Evolutionary conservation across 805 yeast species (phyloP).

Genomic region (Candida coleopterorum): DNA sequence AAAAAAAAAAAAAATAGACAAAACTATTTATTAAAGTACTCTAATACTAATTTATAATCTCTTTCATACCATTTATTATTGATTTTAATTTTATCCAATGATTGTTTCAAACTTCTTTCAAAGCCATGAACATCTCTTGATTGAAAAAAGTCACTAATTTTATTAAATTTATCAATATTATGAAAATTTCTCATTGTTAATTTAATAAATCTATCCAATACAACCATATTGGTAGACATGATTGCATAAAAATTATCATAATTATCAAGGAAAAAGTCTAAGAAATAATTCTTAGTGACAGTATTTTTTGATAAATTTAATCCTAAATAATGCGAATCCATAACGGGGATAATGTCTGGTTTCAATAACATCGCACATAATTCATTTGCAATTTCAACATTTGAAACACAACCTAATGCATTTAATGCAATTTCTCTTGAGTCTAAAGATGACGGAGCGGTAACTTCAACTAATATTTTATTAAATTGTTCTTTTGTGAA

Average conservation of each 20-base stretch:
- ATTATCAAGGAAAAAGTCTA: conserved; percentile 47
- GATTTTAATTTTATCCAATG: conserved; percentile 50
- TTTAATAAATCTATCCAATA: conserved; percentile 44
- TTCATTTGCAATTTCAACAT: conserved; percentile 29
- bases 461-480: conserved; percentile 42
- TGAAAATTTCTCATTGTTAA: conserved; percentile 37
- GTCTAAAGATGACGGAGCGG: conserved; percentile 50
- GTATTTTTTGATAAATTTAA: conserved; percentile 44
- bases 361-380: conserved; percentile 40
- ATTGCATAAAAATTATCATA: conserved; percentile 40
- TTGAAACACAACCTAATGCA: conserved; percentile 48
- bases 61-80: conserved; percentile 48
- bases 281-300: conserved; percentile 37
- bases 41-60: conserved; percentile 36
- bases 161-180: conserved; percentile 27
- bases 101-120: conserved; percentile 53
- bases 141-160: conserved; percentile 26
- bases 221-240: conserved; percentile 47
- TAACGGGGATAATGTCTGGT: conserved; percentile 43
- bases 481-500: conserved; percentile 31
- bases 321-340: conserved; percentile 56
- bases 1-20: too few species aligned
- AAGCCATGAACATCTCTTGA: conserved; percentile 39
- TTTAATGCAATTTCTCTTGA: conserved; percentile 52
- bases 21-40: conserved; percentile 7